phyloP scores from a whole-genome alignment of 73 alveolate genomes.

The Symbiodinium natans region DNA sequence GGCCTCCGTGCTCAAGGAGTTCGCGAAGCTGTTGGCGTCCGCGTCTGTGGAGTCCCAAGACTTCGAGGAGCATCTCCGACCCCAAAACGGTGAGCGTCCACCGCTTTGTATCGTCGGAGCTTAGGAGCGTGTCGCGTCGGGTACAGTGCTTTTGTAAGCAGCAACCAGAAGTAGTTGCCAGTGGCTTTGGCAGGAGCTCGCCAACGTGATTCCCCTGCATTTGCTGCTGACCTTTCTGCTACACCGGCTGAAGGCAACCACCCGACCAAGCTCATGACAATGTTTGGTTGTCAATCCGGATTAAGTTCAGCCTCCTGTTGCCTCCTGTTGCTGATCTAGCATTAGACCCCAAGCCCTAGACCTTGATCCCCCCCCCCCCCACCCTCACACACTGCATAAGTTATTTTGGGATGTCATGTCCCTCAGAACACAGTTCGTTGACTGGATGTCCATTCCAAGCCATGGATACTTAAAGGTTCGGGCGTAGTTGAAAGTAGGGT shows the following conservation, averaged over 20 bases:
- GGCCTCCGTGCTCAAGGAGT: slow-evolving; percentile 76
- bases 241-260: slow-evolving; percentile 19
- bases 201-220: slow-evolving; percentile 86
- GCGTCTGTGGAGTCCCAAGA: slow-evolving; percentile 21
- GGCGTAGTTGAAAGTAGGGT: too few species aligned
- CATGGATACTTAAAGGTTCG: too few species aligned
- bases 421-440: too few species aligned
- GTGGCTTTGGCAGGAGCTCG: slow-evolving; percentile 33
- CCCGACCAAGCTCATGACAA: neutral
- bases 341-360: neutral
- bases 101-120: too few species aligned
- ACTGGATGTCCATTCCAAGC: too few species aligned
- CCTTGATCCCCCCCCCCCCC: neutral
- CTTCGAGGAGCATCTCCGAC: slow-evolving; percentile 26
- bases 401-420: neutral
- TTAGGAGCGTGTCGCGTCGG: too few species aligned
- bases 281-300: neutral
- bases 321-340: neutral
- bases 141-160: too few species aligned
- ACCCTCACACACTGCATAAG: neutral
- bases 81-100: too few species aligned
- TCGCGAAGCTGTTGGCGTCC: slow-evolving; percentile 10
- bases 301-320: neutral
- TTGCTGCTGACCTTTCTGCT: slow-evolving; percentile 70
- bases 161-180: too few species aligned